Evolutionary conservation across 345 rosid genomes (phyloP), one percentile per base, ranked within the genome.

Genomic region (Limnanthes douglasii): DNA sequence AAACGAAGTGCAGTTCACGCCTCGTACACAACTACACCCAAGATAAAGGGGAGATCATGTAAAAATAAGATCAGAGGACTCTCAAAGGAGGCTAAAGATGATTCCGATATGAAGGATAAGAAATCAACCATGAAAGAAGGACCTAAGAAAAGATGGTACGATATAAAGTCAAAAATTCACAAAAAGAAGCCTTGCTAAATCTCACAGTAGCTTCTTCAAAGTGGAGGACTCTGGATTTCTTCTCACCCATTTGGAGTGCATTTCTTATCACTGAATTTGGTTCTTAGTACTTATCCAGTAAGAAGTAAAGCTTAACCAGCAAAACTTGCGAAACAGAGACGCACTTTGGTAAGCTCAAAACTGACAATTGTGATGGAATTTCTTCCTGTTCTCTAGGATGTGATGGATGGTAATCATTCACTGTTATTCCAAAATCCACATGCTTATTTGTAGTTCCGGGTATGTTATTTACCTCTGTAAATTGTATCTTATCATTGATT

Each of bases 141-240:
- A 60, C 21, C 60, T 5, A 79, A 61, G 85, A 90, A 71, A 59
- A 90, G 46, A 65, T 92, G 96, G 99, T 85, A 57, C 60, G 80
- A 77, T 46, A 56, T 85, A 57, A 85, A 63, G 37, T 43, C 75
- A 58, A 85, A 85, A 62, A 77, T 73, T 38, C 82, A 78, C 67
- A 85, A 81, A 76, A 70, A 84, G 69, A 92, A 92, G 61, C 72
- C 86, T 50, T 84, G 98, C 64, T 84, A 65, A 63, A 14, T n/a
- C 1, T 25, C n/a, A n/a, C n/a, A n/a, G n/a, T n/a, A n/a, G n/a
- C n/a, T n/a, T n/a, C n/a, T n/a, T n/a, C n/a, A n/a, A n/a, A n/a
- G n/a, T n/a, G n/a, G n/a, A n/a, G n/a, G n/a, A n/a, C n/a, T n/a
- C n/a, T n/a, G n/a, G n/a, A n/a, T 11, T 6, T 32, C 11, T 38